phyloP scores from a whole-genome alignment of 352 stramenopile species.

The Pythium aristosporum region DNA sequence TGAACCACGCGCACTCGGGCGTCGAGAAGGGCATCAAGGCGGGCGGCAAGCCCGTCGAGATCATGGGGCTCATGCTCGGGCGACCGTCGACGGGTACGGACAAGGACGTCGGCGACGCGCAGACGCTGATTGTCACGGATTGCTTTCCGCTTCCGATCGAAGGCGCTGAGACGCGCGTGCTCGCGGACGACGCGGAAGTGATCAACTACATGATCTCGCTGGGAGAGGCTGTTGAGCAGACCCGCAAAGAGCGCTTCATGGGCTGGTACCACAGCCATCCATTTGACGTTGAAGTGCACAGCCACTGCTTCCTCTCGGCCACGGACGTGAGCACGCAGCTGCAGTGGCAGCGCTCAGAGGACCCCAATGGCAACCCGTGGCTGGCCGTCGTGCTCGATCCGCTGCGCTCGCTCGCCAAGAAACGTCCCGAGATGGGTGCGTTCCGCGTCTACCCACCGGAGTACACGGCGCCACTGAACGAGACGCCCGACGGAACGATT shows the following conservation, averaged over 20 bases:
- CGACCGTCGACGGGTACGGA: slow-evolving; percentile 84
- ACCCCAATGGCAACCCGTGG: slow-evolving; percentile 95
- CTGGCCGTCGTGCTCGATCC: slow-evolving; percentile 98
- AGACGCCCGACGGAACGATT: slow-evolving; percentile 95
- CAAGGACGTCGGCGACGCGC: slow-evolving; percentile 84
- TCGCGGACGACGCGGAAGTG: slow-evolving; percentile 96
- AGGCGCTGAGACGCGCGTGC: slow-evolving; percentile 92
- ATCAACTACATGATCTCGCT: slow-evolving; percentile 99
- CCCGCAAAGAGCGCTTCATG: slow-evolving; percentile 97
- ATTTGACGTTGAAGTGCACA: slow-evolving; percentile 96
- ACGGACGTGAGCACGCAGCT: slow-evolving; percentile 98
- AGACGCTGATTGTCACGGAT: slow-evolving; percentile 97
- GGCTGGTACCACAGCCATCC: slow-evolving; percentile 99
- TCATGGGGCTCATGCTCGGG: slow-evolving; percentile 98
- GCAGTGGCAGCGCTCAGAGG: slow-evolving; percentile 97
- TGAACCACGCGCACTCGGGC: slow-evolving; percentile 97
- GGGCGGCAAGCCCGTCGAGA: slow-evolving; percentile 96
- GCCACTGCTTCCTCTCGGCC: slow-evolving; percentile 97
- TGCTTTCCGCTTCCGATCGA: slow-evolving; percentile 98
- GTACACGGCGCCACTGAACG: slow-evolving; percentile 91
- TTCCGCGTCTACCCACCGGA: slow-evolving; percentile 98
- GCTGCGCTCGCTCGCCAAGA: slow-evolving; percentile 92
- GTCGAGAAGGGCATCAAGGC: slow-evolving; percentile 97
- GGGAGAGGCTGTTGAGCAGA: slow-evolving; percentile 92
- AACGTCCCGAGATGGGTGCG: slow-evolving; percentile 93